These are phyloP conservation scores for Beauveria scarabaeidicola DNA, from an alignment of 2,329 filamentous ascomycete species.

Conservation along the genomic window DNA sequence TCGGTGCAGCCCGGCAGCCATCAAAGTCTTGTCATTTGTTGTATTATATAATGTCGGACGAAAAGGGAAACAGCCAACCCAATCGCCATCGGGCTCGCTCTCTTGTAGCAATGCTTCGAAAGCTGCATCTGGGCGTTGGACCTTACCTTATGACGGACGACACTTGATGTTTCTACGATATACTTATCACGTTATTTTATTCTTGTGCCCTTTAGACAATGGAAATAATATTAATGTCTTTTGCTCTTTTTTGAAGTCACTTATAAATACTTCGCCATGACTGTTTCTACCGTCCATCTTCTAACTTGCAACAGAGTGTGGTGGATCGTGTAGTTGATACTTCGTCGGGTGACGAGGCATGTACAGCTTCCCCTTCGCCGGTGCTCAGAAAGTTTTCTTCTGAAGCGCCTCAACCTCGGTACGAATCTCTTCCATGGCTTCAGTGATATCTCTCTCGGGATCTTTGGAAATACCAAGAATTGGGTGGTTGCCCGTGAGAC, in stretches of 20 bases:
- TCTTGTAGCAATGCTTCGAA: neutral
- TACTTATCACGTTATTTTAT: conserved; percentile 1
- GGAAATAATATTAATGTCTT: conserved; percentile 1
- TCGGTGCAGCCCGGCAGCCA: neutral
- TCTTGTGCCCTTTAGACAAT: conserved; percentile 1
- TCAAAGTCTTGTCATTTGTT: neutral
- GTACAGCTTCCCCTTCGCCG: neutral
- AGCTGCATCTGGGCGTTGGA: neutral
- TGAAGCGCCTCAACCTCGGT: conserved; percentile 54
- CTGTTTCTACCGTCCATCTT: neutral
- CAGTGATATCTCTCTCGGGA: conserved; percentile 64
- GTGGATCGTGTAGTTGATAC: neutral
- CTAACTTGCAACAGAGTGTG: neutral
- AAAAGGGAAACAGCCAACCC: neutral
- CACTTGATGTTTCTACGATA: conserved; percentile 2
- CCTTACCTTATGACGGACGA: neutral
- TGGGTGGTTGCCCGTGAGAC: conserved; percentile 47
- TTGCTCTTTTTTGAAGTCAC: neutral
- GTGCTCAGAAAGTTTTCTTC: conserved; percentile 6
- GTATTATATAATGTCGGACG: conserved; percentile 5
- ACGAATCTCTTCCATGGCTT: conserved; percentile 67
- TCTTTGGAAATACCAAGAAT: conserved; percentile 74
- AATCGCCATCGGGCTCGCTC: neutral
- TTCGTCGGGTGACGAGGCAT: neutral
- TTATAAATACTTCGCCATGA: neutral